Base-by-base conservation (phyloP, 257 asterid species). In the Rhazya stricta region DNA sequence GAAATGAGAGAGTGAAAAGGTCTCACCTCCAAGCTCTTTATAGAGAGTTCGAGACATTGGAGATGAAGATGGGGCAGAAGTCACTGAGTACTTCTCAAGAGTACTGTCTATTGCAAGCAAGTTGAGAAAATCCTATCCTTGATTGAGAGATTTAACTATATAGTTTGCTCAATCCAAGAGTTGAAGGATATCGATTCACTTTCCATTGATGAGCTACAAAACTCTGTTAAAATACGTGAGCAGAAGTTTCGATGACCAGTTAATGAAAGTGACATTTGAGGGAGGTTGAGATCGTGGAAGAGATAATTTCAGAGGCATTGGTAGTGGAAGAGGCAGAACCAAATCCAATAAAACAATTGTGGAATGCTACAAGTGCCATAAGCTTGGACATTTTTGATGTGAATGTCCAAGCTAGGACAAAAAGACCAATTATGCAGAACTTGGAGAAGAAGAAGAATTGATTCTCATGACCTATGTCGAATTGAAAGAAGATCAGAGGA, bases 201-300 rank as follows among this genome's bases (percentile, higher is more conserved):
- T 3, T 15, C 77, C 13, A 30, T 58, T 56, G 77, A 54, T 73
- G 77, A 73, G 37, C 69, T 73, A 15, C 69, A 73, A 39, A 54
- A 48, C 50, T 32, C 54, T 13, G 0, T 73, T 0, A 4, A 5
- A 0, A 32, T 25, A 1, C 67, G 37, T 30, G 77, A 57, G 29
- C 30, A 74, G 29, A 60, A n/a, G 39, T 21, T 27, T 12, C 9
- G 9, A 9, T 8, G 16, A 4, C 29, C 66, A 23, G 9, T 1
- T 9, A 1, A 58, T 2, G 6, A 58, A 9, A 15, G 25, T 7
- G 72, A 29, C 13, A n/a, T n/a, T n/a, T n/a, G 43, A 37, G 50
- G 12, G 54, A 42, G 51, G 73, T 11, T 37, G 73, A 68, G 46
- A 23, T 2, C 3, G 73, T 23, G 51, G 56, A 8, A n/a, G 56